phyloP scores from a whole-genome alignment of 2,329 filamentous ascomycete genomes.

The Dendrostoma leiphaemia region DNA sequence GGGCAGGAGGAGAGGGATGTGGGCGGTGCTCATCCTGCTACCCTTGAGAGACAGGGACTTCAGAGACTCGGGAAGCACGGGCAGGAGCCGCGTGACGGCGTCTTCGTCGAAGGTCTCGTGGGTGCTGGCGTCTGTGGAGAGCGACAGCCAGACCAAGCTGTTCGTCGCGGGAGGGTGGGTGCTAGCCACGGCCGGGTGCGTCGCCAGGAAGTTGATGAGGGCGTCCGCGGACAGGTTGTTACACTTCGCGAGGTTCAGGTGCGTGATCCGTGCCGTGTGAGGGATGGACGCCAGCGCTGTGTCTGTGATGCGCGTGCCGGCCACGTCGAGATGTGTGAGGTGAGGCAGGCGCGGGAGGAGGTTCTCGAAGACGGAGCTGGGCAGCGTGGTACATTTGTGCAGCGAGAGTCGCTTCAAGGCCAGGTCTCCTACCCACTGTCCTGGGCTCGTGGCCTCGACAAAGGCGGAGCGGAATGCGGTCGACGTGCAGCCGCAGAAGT shows the following conservation, averaged over 20 bases:
- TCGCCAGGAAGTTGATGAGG: slow-evolving; percentile 68
- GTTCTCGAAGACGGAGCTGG: slow-evolving; percentile 63
- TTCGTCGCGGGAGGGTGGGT: slow-evolving; percentile 65
- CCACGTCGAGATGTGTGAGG: slow-evolving; percentile 77
- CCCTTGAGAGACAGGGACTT: slow-evolving; percentile 75
- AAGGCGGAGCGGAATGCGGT: slow-evolving; percentile 66
- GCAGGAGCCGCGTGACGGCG: slow-evolving; percentile 64
- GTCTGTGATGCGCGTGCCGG: slow-evolving; percentile 74
- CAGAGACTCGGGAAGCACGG: slow-evolving; percentile 63
- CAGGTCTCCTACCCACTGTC: slow-evolving; percentile 48
- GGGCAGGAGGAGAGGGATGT: slow-evolving; percentile 62
- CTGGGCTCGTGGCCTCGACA: slow-evolving; percentile 47
- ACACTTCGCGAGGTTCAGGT: slow-evolving; percentile 77
- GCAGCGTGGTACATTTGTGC: slow-evolving; percentile 74
- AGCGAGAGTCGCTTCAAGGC: slow-evolving; percentile 68
- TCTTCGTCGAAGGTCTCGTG: slow-evolving; percentile 68
- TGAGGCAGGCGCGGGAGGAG: slow-evolving; percentile 68
- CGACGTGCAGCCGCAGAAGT: slow-evolving; percentile 76
- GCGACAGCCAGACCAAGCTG: slow-evolving; percentile 67
- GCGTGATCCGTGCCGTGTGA: slow-evolving; percentile 68
- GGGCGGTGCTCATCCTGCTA: slow-evolving; percentile 63
- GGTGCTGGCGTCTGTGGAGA: slow-evolving; percentile 69
- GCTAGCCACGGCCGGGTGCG: slow-evolving; percentile 66
- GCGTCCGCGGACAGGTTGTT: slow-evolving; percentile 63
- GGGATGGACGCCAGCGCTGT: slow-evolving; percentile 69